phyloP scores from a whole-genome alignment of 306 rosid genomes.

The Cicer cuneatum region DNA sequence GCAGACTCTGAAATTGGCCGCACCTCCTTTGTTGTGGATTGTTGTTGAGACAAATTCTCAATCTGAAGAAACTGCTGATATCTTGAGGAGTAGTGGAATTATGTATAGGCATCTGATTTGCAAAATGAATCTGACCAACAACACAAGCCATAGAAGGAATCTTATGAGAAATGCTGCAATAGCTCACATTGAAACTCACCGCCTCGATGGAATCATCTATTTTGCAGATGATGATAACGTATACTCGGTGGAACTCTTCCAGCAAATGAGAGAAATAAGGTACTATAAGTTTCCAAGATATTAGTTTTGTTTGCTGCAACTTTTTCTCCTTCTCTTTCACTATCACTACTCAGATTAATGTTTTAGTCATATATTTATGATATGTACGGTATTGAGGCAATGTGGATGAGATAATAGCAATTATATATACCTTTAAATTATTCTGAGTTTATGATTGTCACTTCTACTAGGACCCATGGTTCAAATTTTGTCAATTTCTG shows the following conservation, averaged over 20 bases:
- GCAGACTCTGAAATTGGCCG: constrained; percentile 62
- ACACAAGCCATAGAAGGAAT: constrained; percentile 57
- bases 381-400: background rate
- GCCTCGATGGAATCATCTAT: constrained; percentile 82
- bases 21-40: constrained; percentile 82
- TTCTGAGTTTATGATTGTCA: too few species aligned
- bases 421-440: background rate
- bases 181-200: constrained; percentile 83
- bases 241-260: constrained; percentile 68
- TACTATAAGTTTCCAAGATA: constrained; percentile 43
- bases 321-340: constrained; percentile 31
- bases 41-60: constrained; percentile 88
- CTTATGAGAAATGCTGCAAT: constrained; percentile 80
- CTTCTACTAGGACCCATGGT: constrained; percentile 11
- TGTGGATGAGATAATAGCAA: background rate
- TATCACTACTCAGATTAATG: constrained; percentile 12
- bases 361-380: background rate
- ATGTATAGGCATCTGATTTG: constrained; percentile 88
- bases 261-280: constrained; percentile 91
- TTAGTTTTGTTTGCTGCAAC: constrained; percentile 5
- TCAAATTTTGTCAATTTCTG: constrained; percentile 2
- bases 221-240: constrained; percentile 80
- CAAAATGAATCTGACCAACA: constrained; percentile 61
- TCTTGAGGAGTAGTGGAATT: constrained; percentile 75
- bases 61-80: constrained; percentile 75